phyloP scores from a whole-genome alignment of 2,329 filamentous ascomycete genomes.

The Sporothrix dimorphospora region DNA sequence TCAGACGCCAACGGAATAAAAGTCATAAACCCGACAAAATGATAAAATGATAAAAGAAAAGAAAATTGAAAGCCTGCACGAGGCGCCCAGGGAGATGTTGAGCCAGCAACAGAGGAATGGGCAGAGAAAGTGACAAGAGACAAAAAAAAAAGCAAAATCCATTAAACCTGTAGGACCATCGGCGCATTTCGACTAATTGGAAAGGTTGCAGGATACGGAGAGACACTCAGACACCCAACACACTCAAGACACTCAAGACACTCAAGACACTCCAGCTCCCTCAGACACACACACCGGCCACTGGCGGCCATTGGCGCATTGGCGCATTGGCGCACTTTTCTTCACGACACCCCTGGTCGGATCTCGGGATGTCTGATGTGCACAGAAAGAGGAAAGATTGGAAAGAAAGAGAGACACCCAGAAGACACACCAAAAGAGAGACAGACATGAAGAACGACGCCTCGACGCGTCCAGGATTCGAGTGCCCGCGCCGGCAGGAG shows the following conservation, averaged over 20 bases:
- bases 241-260: background rate
- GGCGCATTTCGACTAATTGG: background rate
- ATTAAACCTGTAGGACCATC: background rate
- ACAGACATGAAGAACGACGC: conserved; percentile 11
- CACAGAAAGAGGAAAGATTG: background rate
- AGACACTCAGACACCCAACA: background rate
- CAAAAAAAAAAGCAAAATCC: background rate
- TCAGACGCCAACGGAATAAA: no score
- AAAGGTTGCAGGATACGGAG: conserved; percentile 12
- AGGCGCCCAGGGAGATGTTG: conserved; percentile 1
- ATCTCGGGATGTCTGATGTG: conserved; percentile 11
- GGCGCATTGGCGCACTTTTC: conserved; percentile 10
- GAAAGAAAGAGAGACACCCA: background rate
- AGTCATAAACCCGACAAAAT: background rate
- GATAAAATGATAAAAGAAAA: background rate
- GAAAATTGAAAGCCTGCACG: background rate
- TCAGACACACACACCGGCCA: conserved; percentile 20
- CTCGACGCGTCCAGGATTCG: background rate
- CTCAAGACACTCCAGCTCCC: background rate
- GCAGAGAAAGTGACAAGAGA: background rate
- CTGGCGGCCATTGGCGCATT: background rate
- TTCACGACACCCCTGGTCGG: background rate
- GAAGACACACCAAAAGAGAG: background rate
- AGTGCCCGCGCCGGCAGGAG: conserved; percentile 14
- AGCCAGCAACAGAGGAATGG: conserved; percentile 19